A percentile compares a stretch with the other conserved stretches of the same genome.
Conservation (phyloP, 768 basidiomycete genomes). For the Russula griseocarnosa region DNA sequence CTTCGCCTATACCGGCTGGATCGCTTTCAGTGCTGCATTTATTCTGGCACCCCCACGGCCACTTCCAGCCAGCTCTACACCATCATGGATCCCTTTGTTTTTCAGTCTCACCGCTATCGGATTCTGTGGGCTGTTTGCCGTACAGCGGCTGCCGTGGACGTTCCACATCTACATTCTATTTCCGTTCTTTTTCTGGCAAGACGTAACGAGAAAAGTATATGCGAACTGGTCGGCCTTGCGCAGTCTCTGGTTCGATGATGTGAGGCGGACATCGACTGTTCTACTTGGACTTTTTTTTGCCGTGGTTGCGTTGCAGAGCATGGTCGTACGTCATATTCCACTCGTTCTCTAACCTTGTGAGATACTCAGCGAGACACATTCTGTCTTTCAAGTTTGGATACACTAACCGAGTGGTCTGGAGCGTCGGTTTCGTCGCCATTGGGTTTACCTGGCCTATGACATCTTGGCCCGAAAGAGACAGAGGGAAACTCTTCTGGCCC, state of each 20-base stretch:
- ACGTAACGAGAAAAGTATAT: conserved; percentile 35
- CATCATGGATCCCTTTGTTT: conserved; percentile 15
- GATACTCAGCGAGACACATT: conserved; percentile 6
- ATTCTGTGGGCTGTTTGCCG: conserved; percentile 50
- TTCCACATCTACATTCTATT: conserved; percentile 75
- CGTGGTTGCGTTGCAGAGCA: conserved; percentile 50
- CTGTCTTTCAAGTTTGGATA: conserved; percentile 58
- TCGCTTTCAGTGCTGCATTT: conserved; percentile 57
- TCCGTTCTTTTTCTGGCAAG: conserved; percentile 74
- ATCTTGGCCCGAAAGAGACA: conserved; percentile 42
- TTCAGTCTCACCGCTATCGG: conserved; percentile 35
- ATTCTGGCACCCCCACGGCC: conserved; percentile 45
- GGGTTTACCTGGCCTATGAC: conserved; percentile 62
- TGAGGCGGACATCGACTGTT: conserved; percentile 20
- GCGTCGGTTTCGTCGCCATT: conserved; percentile 55
- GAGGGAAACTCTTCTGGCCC: conserved; percentile 32
- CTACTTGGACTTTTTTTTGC: conserved; percentile 36
- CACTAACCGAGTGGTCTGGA: conserved; percentile 68
- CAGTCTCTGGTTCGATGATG: neutral
- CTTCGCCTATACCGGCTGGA: conserved; percentile 74
- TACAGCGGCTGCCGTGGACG: conserved; percentile 65
- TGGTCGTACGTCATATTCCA: conserved; percentile 56
- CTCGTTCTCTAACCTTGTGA: neutral
- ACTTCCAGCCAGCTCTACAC: neutral
- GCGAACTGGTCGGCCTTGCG: neutral